Evolutionary conservation across 495 filamentous ascomycete genomes (phyloP).

Genomic region (Neurospora sp.): DNA sequence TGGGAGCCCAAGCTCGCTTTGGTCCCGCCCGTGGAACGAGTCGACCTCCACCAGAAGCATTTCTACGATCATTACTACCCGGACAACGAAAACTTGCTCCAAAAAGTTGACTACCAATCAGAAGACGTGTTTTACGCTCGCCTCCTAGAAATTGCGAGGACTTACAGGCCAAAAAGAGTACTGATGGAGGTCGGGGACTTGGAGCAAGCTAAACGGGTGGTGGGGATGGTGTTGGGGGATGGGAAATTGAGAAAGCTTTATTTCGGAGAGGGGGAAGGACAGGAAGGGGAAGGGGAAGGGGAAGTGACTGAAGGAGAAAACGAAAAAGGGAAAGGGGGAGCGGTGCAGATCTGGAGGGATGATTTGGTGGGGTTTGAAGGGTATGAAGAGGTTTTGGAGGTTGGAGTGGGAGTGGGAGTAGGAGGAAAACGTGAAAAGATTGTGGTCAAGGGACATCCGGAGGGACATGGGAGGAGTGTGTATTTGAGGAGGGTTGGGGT

Average conservation of each 20-base stretch:
- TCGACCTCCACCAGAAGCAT: background rate
- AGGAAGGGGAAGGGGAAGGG: background rate
- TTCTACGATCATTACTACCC: slow-evolving; percentile 26
- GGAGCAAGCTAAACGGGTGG: slow-evolving; percentile 49
- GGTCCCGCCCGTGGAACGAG: slow-evolving; percentile 37
- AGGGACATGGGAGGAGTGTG: slow-evolving; percentile 15
- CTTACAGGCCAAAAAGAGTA: slow-evolving; percentile 30
- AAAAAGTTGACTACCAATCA: slow-evolving; percentile 10
- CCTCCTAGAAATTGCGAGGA: slow-evolving; percentile 32
- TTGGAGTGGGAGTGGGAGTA: background rate
- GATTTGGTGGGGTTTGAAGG: background rate
- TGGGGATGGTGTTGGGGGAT: slow-evolving; percentile 24
- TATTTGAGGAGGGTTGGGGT: background rate
- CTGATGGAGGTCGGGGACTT: slow-evolving; percentile 51
- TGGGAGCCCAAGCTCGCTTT: slow-evolving; percentile 74
- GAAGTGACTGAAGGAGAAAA: background rate
- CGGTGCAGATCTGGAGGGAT: slow-evolving; percentile 21
- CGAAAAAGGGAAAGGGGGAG: background rate
- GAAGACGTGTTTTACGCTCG: slow-evolving; percentile 52
- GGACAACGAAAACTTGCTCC: slow-evolving; percentile 29
- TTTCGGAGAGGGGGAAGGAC: background rate
- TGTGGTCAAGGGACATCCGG: slow-evolving; percentile 22
- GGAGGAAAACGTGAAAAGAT: background rate
- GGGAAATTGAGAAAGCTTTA: background rate
- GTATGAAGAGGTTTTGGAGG: slow-evolving; percentile 6